Evolutionary conservation across 768 basidiomycete genomes (phyloP), one percentile per base, ranked within the genome.

Genomic region (Rhodosporidiobolus sp.): DNA sequence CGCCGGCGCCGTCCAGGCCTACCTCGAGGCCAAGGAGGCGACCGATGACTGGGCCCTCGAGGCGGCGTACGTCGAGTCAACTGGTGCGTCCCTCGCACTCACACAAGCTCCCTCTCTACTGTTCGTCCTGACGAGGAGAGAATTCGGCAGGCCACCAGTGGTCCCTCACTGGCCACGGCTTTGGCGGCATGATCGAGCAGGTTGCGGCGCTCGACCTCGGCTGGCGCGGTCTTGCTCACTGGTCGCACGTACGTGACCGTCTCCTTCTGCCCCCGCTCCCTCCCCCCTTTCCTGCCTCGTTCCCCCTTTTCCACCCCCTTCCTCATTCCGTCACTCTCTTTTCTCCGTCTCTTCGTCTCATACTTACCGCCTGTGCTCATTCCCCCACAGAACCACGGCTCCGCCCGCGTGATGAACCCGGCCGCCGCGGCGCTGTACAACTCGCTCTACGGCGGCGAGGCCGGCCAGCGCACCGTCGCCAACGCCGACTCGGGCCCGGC

Each of bases 111-210:
- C 5, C 1, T 28, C 45, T 22, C 16, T 30, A 28, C 3, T 28
- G 26, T 20, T 28, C 19, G 20, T 2, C 14, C 59, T 55, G 50
- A 61, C 45, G 17, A 1, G n/a, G 53, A 2, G 24, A 26, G 3
- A 16, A 1, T n/a, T 43, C 3, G 14, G 5, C 49, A 69, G 66
- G 74, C 16, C 71, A 75, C 57, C 73, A 76, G 63, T 78, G 73
- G 70, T 70, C 68, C 4, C 46, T 78, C 22, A 78, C 78, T 19
- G 78, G 78, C 1, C 78, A 78, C 65, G 77, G 67, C 3, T 77
- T 67, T 34, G 76, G 76, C 2, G 78, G 76, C 4, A 73, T 73
- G 73, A 54, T 78, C 34, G 77, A 75, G 7, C 77, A 76, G 73
- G 58, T 78, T 24, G 78, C 77, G 22, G 52, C 75, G 22, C 26